Evolutionary conservation across 106 monocot genomes (phyloP).

Genomic region (Dendrobium nobile): DNA sequence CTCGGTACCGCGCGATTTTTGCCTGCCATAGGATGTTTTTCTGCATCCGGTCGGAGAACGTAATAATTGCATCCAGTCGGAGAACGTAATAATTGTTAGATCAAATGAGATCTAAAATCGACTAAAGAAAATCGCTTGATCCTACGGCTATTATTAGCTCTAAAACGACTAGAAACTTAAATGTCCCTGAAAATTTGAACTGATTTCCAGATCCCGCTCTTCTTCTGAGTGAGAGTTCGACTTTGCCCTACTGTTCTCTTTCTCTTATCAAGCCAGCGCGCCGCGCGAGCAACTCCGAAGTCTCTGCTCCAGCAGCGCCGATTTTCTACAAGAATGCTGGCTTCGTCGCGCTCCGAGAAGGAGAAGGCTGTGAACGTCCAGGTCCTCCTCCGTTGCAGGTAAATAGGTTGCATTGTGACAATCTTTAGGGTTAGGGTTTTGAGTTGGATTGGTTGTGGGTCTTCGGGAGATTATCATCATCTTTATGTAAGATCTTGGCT

Average conservation of each 20-base stretch:
- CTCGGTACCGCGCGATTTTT: too few relatives aligned
- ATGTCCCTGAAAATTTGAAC: slow-evolving; percentile 4
- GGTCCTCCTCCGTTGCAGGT: slow-evolving; percentile 99
- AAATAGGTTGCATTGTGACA: neutral
- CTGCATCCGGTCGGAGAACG: too few relatives aligned
- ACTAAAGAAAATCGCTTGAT: neutral
- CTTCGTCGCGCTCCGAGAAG: slow-evolving; percentile 61
- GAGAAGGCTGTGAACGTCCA: slow-evolving; percentile 97
- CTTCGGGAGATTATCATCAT: neutral
- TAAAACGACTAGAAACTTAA: neutral
- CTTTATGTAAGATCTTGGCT: neutral
- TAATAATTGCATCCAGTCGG: too few relatives aligned
- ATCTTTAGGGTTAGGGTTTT: slow-evolving; percentile 18
- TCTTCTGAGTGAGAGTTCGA: neutral
- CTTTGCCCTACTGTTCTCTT: neutral
- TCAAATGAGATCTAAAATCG: too few relatives aligned
- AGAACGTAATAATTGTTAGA: too few relatives aligned
- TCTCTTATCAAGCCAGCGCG: neutral
- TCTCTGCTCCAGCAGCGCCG: neutral
- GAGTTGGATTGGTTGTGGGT: neutral
- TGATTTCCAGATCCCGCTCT: slow-evolving; percentile 2
- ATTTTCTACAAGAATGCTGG: neutral
- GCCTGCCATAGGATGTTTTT: too few relatives aligned
- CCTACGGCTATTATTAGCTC: neutral
- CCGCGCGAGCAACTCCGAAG: neutral